Evolutionary conservation across 768 basidiomycete genomes (phyloP).

Genomic region (Hygrocybe coccinea): DNA sequence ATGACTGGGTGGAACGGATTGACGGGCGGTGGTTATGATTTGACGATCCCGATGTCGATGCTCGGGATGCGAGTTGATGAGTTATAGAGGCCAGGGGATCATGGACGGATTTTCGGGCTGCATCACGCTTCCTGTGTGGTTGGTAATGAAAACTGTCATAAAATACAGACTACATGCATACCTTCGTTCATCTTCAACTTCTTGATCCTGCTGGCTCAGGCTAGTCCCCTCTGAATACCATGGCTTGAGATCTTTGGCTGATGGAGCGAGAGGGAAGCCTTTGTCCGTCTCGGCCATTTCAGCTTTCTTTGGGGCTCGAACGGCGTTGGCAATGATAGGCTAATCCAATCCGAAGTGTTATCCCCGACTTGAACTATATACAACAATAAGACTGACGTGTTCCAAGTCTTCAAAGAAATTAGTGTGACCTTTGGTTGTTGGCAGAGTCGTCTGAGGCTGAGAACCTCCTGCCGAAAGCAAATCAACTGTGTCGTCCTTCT

Average conservation of each 20-base stretch:
- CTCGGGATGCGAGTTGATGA: constrained; percentile 49
- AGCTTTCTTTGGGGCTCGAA: constrained; percentile 41
- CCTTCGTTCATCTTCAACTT: constrained; percentile 38
- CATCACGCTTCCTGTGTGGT: constrained; percentile 53
- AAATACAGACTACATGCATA: constrained; percentile 14
- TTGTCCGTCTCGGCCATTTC: constrained; percentile 54
- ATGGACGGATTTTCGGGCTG: constrained; percentile 54
- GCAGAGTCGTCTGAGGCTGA: constrained; percentile 33
- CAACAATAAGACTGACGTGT: constrained; percentile 38
- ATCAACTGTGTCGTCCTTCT: constrained; percentile 29
- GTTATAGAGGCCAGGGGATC: constrained; percentile 77
- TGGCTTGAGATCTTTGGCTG: constrained; percentile 70
- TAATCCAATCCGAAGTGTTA: constrained; percentile 30
- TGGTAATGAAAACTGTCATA: background rate
- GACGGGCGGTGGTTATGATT: constrained; percentile 12
- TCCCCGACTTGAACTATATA: constrained; percentile 1
- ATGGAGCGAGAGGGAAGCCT: constrained; percentile 70
- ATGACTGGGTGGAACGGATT: constrained; percentile 16
- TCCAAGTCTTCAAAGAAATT: constrained; percentile 84
- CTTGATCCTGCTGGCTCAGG: constrained; percentile 20
- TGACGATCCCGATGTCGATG: constrained; percentile 25
- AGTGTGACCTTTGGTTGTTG: constrained; percentile 63
- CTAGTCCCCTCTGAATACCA: constrained; percentile 57
- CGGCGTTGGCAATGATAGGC: constrained; percentile 42
- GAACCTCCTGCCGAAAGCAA: constrained; percentile 25